Conservation (phyloP, 2,329 filamentous ascomycete species). For the Whalleya microplaca region DNA sequence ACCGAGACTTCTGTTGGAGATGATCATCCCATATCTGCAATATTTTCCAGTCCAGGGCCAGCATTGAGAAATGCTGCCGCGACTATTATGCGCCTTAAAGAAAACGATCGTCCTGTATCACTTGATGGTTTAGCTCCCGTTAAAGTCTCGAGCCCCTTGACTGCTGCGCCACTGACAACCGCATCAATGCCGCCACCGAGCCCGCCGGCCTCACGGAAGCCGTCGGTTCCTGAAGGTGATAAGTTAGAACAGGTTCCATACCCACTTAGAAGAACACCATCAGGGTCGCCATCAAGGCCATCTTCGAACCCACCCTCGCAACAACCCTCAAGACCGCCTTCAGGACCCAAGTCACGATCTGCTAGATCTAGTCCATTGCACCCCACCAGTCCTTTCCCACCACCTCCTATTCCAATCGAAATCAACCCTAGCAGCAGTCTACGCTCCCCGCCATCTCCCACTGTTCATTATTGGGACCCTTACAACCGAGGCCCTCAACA, state of each 20-base stretch:
- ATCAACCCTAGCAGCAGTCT: constrained; percentile 35
- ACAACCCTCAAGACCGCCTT: constrained; percentile 27
- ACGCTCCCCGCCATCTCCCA: constrained; percentile 18
- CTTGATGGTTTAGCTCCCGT: constrained; percentile 34
- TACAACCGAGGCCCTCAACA: constrained; percentile 13
- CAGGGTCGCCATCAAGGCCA: constrained; percentile 4
- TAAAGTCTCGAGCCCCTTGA: constrained; percentile 34
- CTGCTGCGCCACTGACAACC: constrained; percentile 20
- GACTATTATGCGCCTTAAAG: constrained; percentile 38
- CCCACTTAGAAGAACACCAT: no score
- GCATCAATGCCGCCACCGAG: constrained; percentile 16
- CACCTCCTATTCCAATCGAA: constrained; percentile 37
- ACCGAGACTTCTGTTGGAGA: constrained; percentile 31
- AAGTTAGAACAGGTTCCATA: constrained; percentile 5
- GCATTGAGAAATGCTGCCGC: constrained; percentile 40
- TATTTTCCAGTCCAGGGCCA: constrained; percentile 38
- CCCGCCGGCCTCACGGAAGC: constrained; percentile 8
- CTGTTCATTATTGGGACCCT: background rate
- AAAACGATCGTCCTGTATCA: constrained; percentile 30
- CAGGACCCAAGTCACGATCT: constrained; percentile 15
- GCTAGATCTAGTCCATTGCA: constrained; percentile 35
- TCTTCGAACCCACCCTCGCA: constrained; percentile 6
- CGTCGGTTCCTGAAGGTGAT: constrained; percentile 4
- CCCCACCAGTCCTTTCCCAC: constrained; percentile 30
- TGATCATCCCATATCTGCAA: constrained; percentile 32